A percentile compares a stretch with the other conserved stretches of the same genome.
Evolutionary conservation across 345 rosid species (phyloP).

Genomic region (thale cress (Arabidopsis thaliana)): DNA sequence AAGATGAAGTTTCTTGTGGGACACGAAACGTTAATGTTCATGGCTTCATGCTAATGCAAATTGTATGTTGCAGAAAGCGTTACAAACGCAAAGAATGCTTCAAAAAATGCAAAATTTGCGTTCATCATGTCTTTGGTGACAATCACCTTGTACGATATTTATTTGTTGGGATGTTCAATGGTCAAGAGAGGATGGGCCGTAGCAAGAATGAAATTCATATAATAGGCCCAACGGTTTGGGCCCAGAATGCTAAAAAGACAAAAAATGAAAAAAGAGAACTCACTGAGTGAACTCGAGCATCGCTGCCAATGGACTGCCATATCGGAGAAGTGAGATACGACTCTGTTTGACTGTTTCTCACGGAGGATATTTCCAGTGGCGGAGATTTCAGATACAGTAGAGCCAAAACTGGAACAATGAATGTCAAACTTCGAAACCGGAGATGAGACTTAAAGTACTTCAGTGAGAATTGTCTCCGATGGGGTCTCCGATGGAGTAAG

Average conservation of each 20-base stretch:
- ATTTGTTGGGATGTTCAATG: no score
- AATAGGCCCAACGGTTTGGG: background rate
- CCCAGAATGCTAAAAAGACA: background rate
- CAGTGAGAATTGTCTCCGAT: no score
- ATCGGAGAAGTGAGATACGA: background rate
- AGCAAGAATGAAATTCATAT: background rate
- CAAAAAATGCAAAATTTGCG: constrained; percentile 30
- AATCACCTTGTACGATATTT: background rate
- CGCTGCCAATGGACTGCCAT: background rate
- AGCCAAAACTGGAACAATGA: background rate
- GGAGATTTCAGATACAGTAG: background rate
- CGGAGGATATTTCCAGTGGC: background rate
- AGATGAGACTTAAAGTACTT: no score
- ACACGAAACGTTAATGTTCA: constrained; percentile 18
- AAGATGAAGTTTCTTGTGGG: constrained; percentile 16
- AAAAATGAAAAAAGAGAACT: background rate
- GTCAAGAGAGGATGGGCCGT: no score
- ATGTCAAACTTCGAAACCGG: no score
- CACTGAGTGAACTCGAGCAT: background rate
- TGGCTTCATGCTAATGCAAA: constrained; percentile 20
- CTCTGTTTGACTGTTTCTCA: background rate
- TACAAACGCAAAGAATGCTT: constrained; percentile 14
- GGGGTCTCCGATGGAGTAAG: no score
- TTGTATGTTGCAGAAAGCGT: constrained; percentile 20
- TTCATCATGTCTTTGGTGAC: constrained; percentile 39